A percentile compares a stretch with the other conserved stretches of the same genome.
These are phyloP conservation scores for Globisporangium iwayamae DNA, from an alignment of 352 stramenopile genomes.

Conservation along the genomic window DNA sequence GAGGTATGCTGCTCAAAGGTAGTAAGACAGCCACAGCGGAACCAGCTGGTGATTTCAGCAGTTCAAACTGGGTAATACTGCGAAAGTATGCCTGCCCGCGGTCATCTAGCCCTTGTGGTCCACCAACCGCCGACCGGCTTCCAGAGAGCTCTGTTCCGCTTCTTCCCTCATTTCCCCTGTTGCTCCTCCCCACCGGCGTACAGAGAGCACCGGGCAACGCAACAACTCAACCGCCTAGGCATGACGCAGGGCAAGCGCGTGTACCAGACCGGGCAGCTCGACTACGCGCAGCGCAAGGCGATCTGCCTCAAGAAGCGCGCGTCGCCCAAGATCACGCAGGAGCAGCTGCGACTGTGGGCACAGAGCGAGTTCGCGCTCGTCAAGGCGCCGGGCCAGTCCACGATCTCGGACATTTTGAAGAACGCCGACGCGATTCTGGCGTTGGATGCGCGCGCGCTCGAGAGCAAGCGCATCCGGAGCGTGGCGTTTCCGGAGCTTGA, in stretches of 20 bases:
- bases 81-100: too few relatives aligned
- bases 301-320: slow-evolving; percentile 9
- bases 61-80: too few relatives aligned
- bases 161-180: too few relatives aligned
- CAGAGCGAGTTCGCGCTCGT: slow-evolving; percentile 4
- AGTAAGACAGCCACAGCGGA: too few relatives aligned
- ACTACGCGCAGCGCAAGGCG: slow-evolving; percentile 6
- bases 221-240: neutral
- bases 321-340: slow-evolving; percentile 4
- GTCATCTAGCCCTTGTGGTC: neutral
- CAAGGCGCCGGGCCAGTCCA: slow-evolving; percentile 1
- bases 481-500: neutral
- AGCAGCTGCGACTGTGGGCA: slow-evolving; percentile 6
- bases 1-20: too few relatives aligned
- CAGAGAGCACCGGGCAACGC: slow-evolving; percentile 1
- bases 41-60: too few relatives aligned
- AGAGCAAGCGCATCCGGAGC: slow-evolving; percentile 2
- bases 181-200: slow-evolving; percentile 2
- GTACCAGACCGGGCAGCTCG: slow-evolving; percentile 7
- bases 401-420: slow-evolving; percentile 9
- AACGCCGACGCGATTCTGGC: slow-evolving; percentile 3
- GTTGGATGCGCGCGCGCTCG: slow-evolving; percentile 4
- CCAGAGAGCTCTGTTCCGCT: too few relatives aligned
- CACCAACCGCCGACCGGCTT: too few relatives aligned
- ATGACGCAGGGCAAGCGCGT: slow-evolving; percentile 3